Base-by-base conservation (phyloP, 495 filamentous ascomycete genomes). In the Lasiosphaeris hirsuta region DNA sequence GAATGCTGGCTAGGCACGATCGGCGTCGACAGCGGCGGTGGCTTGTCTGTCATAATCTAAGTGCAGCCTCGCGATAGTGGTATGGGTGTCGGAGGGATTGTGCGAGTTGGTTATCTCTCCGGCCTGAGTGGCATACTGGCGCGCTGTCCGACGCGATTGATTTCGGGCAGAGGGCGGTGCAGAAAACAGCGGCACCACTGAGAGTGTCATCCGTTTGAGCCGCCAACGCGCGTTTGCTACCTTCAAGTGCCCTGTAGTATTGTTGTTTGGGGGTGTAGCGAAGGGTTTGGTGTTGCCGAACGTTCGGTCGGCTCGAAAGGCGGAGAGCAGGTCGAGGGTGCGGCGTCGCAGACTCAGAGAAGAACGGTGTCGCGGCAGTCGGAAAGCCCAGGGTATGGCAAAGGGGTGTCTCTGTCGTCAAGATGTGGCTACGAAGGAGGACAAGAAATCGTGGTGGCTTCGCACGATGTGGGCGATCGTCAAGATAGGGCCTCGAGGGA, bases 21-120 rank as follows among this genome's bases (percentile, higher is more conserved):
- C 69, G 76, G 78, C 73, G 80, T 79, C 62, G 72, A 72, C 63
- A 81, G 78, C 73, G 83, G 84, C 75, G 79, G 82, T 77, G 79
- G 79, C 80, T 77, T 87, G 79, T 96, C 91, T 86, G 91, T 96
- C 92, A 96, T 96, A 92, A 86, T 96, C 88, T 83, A 85, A 59
- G 56, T 80, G 79, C 75, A 70, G 74, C 75, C 78, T 73, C 79
- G 76, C 75, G 76, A 80, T 77, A 77, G 81, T 79, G 78, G 40
- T 69, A 68, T 74, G 59, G 41, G 23, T 42, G 45, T 43, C 51
- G 60, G 68, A 67, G 59, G 70, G 62, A 66, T 67, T 67, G 68
- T 62, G 71, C 63, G 63, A 61, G 67, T 68, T 42, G 59, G 68
- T 78, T 78, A 84, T 76, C 73, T 76, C 65, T 68, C 63, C 57